A percentile compares a stretch with the other conserved stretches of the same genome.
phyloP scores from a whole-genome alignment of 345 rosid genomes.

The Gossypium bickii region DNA sequence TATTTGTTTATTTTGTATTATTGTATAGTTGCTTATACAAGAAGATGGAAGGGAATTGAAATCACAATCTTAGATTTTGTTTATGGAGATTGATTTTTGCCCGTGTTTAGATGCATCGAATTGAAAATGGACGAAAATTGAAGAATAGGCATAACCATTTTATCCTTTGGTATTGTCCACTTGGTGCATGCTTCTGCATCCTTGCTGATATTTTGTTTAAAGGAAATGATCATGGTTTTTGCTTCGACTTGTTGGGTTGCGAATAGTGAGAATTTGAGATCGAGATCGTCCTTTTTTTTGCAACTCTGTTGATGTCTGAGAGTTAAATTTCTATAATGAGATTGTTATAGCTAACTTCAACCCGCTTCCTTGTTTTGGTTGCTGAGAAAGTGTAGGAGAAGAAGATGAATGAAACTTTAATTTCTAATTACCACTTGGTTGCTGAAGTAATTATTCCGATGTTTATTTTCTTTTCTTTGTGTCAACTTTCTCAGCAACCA shows the following conservation, averaged over 20 bases:
- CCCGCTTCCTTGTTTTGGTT: constrained; percentile 5
- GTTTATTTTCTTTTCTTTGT: constrained; percentile 14
- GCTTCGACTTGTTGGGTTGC: neutral
- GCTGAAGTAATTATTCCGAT: constrained; percentile 9
- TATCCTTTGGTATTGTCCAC: neutral
- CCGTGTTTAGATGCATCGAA: neutral
- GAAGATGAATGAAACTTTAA: constrained; percentile 3
- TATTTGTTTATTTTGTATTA: neutral
- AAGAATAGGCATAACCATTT: too few relatives aligned
- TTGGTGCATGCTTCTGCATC: neutral
- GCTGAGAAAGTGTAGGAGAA: constrained; percentile 16
- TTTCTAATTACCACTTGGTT: constrained; percentile 1
- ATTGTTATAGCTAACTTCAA: neutral
- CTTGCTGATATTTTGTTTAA: neutral
- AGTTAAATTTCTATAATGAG: neutral
- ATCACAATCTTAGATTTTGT: neutral
- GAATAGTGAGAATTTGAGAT: neutral
- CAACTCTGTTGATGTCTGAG: neutral
- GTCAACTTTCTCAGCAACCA: constrained; percentile 21
- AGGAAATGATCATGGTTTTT: neutral
- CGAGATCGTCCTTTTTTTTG: neutral
- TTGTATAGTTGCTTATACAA: neutral
- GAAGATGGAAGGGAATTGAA: neutral
- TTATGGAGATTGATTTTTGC: neutral
- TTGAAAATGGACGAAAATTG: neutral